Base-by-base conservation (phyloP, 2,329 filamentous ascomycete species). In the Cladophialophora bantiana region DNA sequence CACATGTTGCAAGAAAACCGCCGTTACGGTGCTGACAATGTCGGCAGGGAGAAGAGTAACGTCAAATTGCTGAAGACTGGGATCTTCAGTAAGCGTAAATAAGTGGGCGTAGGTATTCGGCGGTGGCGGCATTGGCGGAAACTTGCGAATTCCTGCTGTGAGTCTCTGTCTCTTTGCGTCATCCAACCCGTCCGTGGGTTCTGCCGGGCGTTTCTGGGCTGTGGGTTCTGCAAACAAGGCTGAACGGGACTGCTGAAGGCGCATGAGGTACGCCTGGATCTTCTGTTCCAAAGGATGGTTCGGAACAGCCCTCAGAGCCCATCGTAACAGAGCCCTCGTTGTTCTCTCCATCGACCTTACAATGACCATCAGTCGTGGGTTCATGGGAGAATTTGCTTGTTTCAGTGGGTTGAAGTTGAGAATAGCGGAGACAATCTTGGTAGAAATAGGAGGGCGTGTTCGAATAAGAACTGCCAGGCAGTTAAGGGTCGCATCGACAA, bases 281-380 rank as follows among this genome's bases (percentile, higher is more conserved):
- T 92, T 90, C 0, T 85, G 85, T 26, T 86, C 85, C 61, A 93
- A 83, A 0, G 92, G 89, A 72, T 93, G 91, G 63, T 91, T 90
- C 2, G 92, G 91, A 72, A 95, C 93, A 74, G 94, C 93, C 81
- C 94, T 94, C 72, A 90, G 83, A 61, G 97, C 83, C 78, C 97
- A 94, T 61, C 94, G 86, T 45, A 98, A 84, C 55, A 99, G 82
- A 72, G 93, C 88, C 73, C 93, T 88, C 2, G 91, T 91, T 31
- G 95, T 99, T 76, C 96, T 93, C 78, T 97, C 94, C 88, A 99
- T 95, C 4, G 94, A 98, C 78, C 90, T 93, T 68, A 96, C 86
- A 73, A 94, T 88, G 67, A 99, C 90, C 73, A 90, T 93, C 58
- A 87, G 86, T 75, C 89, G 92, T 2, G 92, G 86, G 0, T 91